Evolutionary conservation across 164 flowering plant species (phyloP), one percentile per base, ranked within the genome.

Genomic region (Piper betle): DNA sequence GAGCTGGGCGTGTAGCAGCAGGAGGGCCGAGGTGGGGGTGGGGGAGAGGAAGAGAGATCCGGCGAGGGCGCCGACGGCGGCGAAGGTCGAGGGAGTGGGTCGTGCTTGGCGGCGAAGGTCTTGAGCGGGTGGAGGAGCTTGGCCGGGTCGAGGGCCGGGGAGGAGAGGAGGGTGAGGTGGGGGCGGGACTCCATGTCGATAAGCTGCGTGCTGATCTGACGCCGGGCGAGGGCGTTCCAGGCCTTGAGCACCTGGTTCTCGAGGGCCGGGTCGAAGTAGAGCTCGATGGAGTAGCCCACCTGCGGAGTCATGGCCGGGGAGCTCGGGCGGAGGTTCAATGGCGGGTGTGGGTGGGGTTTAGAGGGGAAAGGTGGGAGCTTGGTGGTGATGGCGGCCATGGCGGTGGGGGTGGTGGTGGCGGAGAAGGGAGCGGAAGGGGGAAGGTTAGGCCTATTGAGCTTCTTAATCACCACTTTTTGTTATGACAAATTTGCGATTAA

Each of bases 191-290:
- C 94, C 59, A 86, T 90, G 64, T 86, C 94, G 53, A 93, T 90
- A 55, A 93, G 87, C 57, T 90, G 96, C 39, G 92, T 93, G 55
- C 94, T 87, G 74, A 93, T 86, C 71, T 93, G 97, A 39, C 97
- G 83, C 15, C 96, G 91, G 59, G 98, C 97, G 5, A 90, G 66
- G 19, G 86, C 89, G 69, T 88, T 90, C 98, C 97, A 90, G n/a
- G 98, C 96, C 67, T 93, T 93, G 68, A 93, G 66, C 52, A 93
- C 94, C 71, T 93, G 98, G 74, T 93, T 93, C 72, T 93, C 98
- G 0, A 93, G 82, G 0, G 96, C 96, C 2, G 98, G 96, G 66
- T 93, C 98, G 75, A 93, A 93, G 81, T 87, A 90, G 52, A 93
- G 94, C 84, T 93, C 97, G 57, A 93, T 70, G 19, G 96, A 80